phyloP scores from a whole-genome alignment of 306 rosid species.

The Ormosia emarginata region DNA sequence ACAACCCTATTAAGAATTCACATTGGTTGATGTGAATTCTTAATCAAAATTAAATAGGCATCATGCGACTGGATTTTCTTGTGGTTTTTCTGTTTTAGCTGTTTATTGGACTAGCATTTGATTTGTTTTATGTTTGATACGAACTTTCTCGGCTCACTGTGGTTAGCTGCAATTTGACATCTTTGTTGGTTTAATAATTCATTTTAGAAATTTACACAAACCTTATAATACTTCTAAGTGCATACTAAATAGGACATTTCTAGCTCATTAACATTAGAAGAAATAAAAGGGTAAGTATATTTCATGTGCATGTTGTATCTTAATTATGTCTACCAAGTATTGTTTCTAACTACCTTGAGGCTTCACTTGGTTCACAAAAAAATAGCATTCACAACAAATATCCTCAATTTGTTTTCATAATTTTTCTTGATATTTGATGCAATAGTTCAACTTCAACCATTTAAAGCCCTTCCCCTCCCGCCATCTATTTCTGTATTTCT shows the following conservation, averaged over 20 bases:
- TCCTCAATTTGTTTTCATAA: neutral
- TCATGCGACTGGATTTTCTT: neutral
- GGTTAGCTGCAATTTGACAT: neutral
- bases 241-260: neutral
- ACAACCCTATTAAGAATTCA: neutral
- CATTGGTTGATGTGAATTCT: neutral
- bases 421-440: slow-evolving; percentile 12
- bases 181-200: neutral
- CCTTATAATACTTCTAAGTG: neutral
- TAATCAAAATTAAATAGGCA: neutral
- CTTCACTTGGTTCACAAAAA: neutral
- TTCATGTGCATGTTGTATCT: neutral
- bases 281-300: neutral
- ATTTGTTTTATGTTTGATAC: slow-evolving; percentile 8
- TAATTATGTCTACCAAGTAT: neutral
- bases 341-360: neutral
- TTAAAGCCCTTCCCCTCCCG: neutral
- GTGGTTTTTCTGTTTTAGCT: neutral
- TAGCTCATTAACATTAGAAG: neutral
- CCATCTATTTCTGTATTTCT: neutral
- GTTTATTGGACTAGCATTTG: neutral
- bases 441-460: neutral
- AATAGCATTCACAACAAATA: neutral
- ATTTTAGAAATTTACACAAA: neutral
- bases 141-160: neutral